A percentile compares a stretch with the other conserved stretches of the same genome.
phyloP scores from a whole-genome alignment of 2,329 filamentous ascomycete species.

The Aspergillus tamarii region DNA sequence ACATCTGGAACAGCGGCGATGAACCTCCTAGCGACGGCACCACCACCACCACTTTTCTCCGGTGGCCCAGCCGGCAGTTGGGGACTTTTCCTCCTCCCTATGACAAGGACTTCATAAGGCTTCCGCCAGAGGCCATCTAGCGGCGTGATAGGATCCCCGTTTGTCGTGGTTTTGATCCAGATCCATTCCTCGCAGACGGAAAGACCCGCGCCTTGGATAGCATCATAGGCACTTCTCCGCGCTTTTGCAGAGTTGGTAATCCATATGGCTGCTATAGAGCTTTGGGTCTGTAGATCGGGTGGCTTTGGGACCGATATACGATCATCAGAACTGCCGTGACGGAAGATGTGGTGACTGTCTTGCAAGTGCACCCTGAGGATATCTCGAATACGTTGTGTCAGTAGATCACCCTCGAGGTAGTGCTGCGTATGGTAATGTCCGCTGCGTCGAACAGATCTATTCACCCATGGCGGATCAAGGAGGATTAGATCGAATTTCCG shows the following conservation, averaged over 20 bases:
- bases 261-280: conserved; percentile 60
- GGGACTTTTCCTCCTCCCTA: conserved; percentile 39
- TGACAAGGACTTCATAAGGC: conserved; percentile 63
- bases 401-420: conserved; percentile 31
- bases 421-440: conserved; percentile 48
- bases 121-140: conserved; percentile 60
- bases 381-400: conserved; percentile 42
- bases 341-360: conserved; percentile 7
- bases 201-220: conserved; percentile 52
- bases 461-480: conserved; percentile 68
- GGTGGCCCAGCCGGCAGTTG: conserved; percentile 24
- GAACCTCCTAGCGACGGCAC: conserved; percentile 49
- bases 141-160: conserved; percentile 56
- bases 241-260: conserved; percentile 62
- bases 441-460: conserved; percentile 60
- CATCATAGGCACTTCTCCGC: conserved; percentile 49
- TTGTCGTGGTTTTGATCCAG: conserved; percentile 62
- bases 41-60: conserved; percentile 1
- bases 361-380: conserved; percentile 51
- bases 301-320: neutral
- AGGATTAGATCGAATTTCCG: conserved; percentile 61
- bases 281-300: neutral
- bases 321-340: neutral
- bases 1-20: conserved; percentile 64
- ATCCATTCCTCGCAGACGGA: conserved; percentile 63